A percentile compares a stretch with the other conserved stretches of the same genome.
These are phyloP conservation scores for Hypoxylon sp. DNA, from an alignment of 2,329 filamentous ascomycete genomes.

Conservation along the genomic window DNA sequence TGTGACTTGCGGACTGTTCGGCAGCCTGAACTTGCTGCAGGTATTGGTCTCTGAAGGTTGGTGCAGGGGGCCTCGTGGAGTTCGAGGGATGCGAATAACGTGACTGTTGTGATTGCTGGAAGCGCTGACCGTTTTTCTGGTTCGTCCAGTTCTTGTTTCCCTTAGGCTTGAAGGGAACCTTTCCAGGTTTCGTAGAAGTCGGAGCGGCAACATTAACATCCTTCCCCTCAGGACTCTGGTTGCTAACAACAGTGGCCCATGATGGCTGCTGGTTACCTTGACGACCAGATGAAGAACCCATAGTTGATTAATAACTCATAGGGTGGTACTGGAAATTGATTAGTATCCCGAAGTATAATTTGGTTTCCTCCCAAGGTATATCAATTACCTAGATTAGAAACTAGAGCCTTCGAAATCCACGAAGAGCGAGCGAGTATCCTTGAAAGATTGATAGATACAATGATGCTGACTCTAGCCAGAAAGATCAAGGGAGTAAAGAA, in stretches of 20 bases:
- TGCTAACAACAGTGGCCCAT: conserved; percentile 3
- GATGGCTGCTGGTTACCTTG: not conserved
- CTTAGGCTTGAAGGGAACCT: not conserved
- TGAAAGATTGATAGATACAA: not conserved
- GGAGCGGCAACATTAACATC: not conserved
- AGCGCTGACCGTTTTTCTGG: not conserved
- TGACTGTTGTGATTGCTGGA: not conserved
- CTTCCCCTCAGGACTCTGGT: not conserved
- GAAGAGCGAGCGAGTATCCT: not conserved
- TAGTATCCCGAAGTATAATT: not conserved
- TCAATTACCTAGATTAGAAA: not conserved
- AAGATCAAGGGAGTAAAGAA: not conserved
- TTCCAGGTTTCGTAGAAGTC: not conserved
- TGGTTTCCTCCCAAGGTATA: not conserved
- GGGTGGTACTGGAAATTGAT: not conserved
- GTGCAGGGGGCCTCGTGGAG: not conserved
- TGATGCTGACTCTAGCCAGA: not conserved
- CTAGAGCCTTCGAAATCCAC: not conserved
- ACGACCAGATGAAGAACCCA: not conserved
- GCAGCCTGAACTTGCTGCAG: conserved; percentile 5
- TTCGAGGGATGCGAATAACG: not conserved
- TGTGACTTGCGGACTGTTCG: not conserved
- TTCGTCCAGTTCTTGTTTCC: not conserved
- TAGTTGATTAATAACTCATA: not conserved
- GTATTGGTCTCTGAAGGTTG: conserved; percentile 12